These are phyloP conservation scores for Sequoia sempervirens DNA, from an alignment of 75 land plant genomes.

Conservation along the genomic window DNA sequence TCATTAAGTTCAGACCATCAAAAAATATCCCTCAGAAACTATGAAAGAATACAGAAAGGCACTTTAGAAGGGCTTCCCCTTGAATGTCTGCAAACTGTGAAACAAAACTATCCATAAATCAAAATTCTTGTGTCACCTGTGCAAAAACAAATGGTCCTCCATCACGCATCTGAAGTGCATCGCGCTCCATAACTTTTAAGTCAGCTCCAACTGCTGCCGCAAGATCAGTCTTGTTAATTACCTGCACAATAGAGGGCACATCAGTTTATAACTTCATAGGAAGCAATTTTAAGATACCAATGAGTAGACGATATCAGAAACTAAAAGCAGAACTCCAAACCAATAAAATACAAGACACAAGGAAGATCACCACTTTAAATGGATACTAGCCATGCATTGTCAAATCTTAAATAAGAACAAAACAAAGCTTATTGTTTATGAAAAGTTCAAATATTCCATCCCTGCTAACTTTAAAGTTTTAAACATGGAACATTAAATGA, in stretches of 20 bases:
- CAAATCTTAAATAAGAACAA: neutral
- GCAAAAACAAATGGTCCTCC: conserved; percentile 97
- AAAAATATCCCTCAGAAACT: neutral
- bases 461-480: neutral
- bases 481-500: conserved; percentile 10
- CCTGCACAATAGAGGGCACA: conserved; percentile 32
- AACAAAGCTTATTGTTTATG: neutral
- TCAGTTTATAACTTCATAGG: neutral
- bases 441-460: neutral
- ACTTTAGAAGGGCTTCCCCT: neutral
- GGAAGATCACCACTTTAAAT: neutral
- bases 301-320: neutral
- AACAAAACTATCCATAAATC: neutral
- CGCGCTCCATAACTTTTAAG: conserved; percentile 88
- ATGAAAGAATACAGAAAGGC: neutral
- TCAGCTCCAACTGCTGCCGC: conserved; percentile 96
- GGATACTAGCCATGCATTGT: neutral
- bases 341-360: neutral
- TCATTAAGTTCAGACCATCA: neutral
- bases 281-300: neutral
- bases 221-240: conserved; percentile 97
- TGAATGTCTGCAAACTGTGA: neutral
- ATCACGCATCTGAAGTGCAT: conserved; percentile 92
- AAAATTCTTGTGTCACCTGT: conserved; percentile 43
- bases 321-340: neutral